Evolutionary conservation across 2,329 filamentous ascomycete genomes (phyloP), one percentile per base, ranked within the genome.

Genomic region (Rutstroemia sp.): DNA sequence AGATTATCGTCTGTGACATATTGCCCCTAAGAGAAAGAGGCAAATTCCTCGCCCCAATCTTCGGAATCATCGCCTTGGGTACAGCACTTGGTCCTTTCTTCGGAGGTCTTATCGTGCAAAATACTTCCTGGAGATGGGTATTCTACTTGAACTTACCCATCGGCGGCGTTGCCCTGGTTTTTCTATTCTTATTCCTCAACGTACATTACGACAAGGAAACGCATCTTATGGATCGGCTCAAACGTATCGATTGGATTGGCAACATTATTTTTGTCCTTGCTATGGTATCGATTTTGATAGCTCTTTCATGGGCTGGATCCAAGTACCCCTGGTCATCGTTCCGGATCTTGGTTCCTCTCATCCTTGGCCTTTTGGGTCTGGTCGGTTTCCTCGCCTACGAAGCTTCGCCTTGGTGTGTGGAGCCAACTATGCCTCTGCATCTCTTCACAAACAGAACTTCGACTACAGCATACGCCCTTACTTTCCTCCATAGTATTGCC

Each of bases 121-220:
- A 52, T 6, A 46, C 42, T 10, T 49, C 47, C 2, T 63, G 60
- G 60, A 41, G 61, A 42, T 63, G 58, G 60, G 71, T 82, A 1
- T 83, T 84, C 66, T 83, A 78, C 75, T 77, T 83, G 63, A 83
- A 83, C 23, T 27, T 61, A 2, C 59, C 57, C 1, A 38, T 62
- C n/a, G 58, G 47, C 1, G 60, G 60, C 9, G 10, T 57, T 5
- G 21, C 50, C 2, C 21, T 62, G 2, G 23, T 60, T 3, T 16
- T 25, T 7, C 8, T n/a, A 49, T 9, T 23, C 48, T 19, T 56
- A 5, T 58, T 59, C 38, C 23, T 61, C 2, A 47, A 19, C 16
- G 34, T 25, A 19, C 53, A 19, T 39, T 39, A 18, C 48, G 66
- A 45, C 12, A 19, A 12, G 19, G 9, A 10, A n/a, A n/a, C 10